Conservation (phyloP, 2,329 filamentous ascomycete species). For the Metarhizium rileyi region DNA sequence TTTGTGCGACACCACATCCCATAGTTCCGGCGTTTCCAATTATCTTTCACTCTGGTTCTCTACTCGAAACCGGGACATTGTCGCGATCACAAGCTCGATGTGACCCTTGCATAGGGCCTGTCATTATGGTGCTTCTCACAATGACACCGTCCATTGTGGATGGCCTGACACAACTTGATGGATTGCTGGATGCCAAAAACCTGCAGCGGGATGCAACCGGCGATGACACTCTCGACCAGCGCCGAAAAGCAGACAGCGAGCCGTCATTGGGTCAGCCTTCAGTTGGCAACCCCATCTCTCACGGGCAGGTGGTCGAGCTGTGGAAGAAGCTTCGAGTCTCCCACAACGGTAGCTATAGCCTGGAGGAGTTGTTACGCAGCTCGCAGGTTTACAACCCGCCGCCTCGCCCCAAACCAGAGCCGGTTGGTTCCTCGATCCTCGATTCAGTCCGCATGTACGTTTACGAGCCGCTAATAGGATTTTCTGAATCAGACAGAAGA, state of each 20-base stretch:
- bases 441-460: neutral
- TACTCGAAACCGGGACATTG: neutral
- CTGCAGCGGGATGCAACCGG: neutral
- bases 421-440: conserved; percentile 47
- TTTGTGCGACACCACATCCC: too few species aligned
- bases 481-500: conserved; percentile 52
- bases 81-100: neutral
- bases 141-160: conserved; percentile 61
- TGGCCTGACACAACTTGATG: conserved; percentile 36
- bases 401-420: conserved; percentile 68
- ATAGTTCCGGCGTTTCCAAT: too few species aligned
- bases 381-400: conserved; percentile 67
- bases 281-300: conserved; percentile 60
- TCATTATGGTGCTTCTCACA: conserved; percentile 64
- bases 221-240: conserved; percentile 12
- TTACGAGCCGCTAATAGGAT: conserved; percentile 7
- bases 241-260: conserved; percentile 22
- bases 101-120: neutral
- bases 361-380: conserved; percentile 64
- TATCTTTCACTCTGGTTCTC: too few species aligned
- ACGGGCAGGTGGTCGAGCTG: conserved; percentile 56
- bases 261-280: conserved; percentile 39
- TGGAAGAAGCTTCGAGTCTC: conserved; percentile 40
- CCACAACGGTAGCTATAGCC: conserved; percentile 28
- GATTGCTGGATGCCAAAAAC: neutral